phyloP scores from a whole-genome alignment of 306 rosid species.

The Coriaria nepalensis region DNA sequence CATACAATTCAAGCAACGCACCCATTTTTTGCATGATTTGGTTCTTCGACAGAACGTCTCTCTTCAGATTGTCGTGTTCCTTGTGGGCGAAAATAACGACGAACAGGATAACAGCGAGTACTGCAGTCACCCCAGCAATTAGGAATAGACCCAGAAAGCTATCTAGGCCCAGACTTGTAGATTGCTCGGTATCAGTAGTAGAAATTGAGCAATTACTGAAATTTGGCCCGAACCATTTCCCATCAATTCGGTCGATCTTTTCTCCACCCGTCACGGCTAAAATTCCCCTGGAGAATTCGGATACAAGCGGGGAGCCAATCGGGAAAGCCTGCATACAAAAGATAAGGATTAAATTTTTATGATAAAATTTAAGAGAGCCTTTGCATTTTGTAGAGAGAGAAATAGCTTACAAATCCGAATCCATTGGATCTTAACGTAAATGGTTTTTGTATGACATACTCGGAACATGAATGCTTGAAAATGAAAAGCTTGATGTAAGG shows the following conservation, averaged over 20 bases:
- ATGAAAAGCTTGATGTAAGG: conserved; percentile 25
- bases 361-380: not conserved
- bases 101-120: not conserved
- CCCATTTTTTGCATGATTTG: conserved; percentile 20
- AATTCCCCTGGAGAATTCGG: conserved; percentile 16
- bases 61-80: not conserved
- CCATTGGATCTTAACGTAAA: conserved; percentile 36
- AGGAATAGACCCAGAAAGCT: conserved; percentile 34
- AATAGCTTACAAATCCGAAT: conserved; percentile 45
- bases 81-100: conserved; percentile 3
- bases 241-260: conserved; percentile 3
- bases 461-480: conserved; percentile 21
- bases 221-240: no score
- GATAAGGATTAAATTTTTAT: no score
- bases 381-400: not conserved
- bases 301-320: conserved; percentile 13
- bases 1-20: conserved; percentile 7
- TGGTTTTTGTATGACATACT: conserved; percentile 25
- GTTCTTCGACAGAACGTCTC: not conserved
- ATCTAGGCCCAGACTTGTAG: conserved; percentile 17
- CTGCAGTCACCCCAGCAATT: conserved; percentile 8
- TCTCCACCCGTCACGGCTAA: conserved; percentile 11
- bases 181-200: not conserved
- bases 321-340: conserved; percentile 16
- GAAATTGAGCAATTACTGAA: no score